Evolutionary conservation across 202 grass and related monocot species (phyloP).

Genomic region (Schoenoplectus tabernaemontani): DNA sequence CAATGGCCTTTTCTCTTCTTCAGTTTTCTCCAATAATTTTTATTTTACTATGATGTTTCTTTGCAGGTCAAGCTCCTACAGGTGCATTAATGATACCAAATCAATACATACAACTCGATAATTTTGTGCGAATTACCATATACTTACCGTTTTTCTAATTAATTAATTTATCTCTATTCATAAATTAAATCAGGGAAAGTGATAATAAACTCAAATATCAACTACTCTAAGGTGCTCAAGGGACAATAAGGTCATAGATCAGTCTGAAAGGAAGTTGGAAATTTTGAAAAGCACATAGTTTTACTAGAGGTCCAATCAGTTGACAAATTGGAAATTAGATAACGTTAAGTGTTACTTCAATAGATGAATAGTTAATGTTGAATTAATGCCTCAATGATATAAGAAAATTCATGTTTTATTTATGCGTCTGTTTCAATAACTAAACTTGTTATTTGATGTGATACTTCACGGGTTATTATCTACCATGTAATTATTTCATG

Average conservation of each 20-base stretch:
- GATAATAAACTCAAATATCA: background rate
- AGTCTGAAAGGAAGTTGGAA: background rate
- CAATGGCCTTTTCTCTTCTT: background rate
- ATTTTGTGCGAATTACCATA: background rate
- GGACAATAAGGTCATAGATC: background rate
- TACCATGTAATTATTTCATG: background rate
- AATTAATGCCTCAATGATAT: conserved; percentile 2
- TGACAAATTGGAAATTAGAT: conserved; percentile 17
- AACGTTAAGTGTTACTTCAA: conserved; percentile 4
- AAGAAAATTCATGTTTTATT: background rate
- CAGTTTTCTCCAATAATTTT: background rate
- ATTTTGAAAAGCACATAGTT: background rate
- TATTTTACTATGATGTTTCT: background rate
- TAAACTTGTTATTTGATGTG: conserved; percentile 3
- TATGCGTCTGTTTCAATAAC: background rate
- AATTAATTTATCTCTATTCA: background rate
- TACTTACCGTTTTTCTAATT: background rate
- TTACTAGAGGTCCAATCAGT: background rate
- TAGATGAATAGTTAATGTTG: conserved; percentile 12
- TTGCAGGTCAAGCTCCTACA: background rate
- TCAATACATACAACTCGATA: background rate
- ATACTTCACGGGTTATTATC: background rate
- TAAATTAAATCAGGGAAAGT: background rate
- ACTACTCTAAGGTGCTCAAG: background rate
- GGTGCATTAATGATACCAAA: background rate